Conservation (phyloP, 1,139 yeast species). For the Meyerozyma guilliermondii region DNA sequence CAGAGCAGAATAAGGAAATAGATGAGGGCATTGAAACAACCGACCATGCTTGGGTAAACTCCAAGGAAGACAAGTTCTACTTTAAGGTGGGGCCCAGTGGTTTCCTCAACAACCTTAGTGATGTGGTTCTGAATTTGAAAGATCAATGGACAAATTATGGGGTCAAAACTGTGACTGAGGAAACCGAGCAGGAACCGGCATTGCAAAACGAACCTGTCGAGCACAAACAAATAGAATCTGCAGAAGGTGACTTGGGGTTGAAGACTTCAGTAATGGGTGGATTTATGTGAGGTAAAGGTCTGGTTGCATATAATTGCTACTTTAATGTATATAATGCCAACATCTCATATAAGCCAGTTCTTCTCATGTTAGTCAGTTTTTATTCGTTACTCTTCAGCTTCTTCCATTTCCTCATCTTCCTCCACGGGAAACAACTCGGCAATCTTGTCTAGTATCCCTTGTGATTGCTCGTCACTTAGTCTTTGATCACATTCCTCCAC, state of each 20-base stretch:
- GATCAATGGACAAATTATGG: slow-evolving; percentile 33
- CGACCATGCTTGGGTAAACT: slow-evolving; percentile 48
- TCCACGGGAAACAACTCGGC: slow-evolving; percentile 43
- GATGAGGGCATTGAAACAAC: slow-evolving; percentile 15
- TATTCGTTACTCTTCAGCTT: slow-evolving; percentile 19
- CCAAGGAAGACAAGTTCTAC: slow-evolving; percentile 42
- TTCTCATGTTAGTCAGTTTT: not conserved
- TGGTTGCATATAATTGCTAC: too few relatives aligned
- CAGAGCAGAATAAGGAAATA: slow-evolving; percentile 30
- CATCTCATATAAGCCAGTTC: too few relatives aligned
- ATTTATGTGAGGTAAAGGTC: slow-evolving; percentile 7
- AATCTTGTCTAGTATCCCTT: slow-evolving; percentile 48
- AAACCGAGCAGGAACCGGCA: slow-evolving; percentile 1
- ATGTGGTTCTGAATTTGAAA: slow-evolving; percentile 35
- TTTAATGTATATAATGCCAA: too few relatives aligned
- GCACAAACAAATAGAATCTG: slow-evolving; percentile 3
- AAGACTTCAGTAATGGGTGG: slow-evolving; percentile 22
- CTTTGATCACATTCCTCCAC: slow-evolving; percentile 92
- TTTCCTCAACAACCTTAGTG: slow-evolving; percentile 57
- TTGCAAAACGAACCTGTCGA: not conserved
- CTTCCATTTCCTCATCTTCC: slow-evolving; percentile 31
- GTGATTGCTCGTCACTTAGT: slow-evolving; percentile 59
- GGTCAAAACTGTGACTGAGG: slow-evolving; percentile 2
- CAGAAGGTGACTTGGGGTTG: slow-evolving; percentile 12
- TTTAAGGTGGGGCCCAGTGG: slow-evolving; percentile 74